Conservation (phyloP, 768 basidiomycete genomes). For the Boletus subparvulus region DNA sequence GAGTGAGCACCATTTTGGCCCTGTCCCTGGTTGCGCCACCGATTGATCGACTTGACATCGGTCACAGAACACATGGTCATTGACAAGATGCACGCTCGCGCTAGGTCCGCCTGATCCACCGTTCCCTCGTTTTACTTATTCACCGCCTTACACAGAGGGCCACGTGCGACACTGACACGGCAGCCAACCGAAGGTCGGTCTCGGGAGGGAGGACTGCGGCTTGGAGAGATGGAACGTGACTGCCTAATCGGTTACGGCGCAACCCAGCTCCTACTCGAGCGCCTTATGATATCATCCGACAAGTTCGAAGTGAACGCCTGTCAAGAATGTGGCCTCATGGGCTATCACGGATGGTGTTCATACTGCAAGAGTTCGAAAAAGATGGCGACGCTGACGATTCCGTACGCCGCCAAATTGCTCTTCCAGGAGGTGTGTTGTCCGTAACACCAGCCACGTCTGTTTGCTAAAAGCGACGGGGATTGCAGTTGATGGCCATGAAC, state of each 20-base stretch:
- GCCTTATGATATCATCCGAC: conserved; percentile 98
- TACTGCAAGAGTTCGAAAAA: conserved; percentile 97
- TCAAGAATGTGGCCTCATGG: conserved; percentile 91
- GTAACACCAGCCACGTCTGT: background rate
- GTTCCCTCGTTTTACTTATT: conserved; percentile 1
- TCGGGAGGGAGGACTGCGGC: conserved; percentile 92
- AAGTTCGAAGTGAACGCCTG: conserved; percentile 98
- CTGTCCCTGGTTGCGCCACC: background rate
- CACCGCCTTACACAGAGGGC: conserved; percentile 60
- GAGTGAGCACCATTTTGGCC: conserved; percentile 53
- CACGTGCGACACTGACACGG: conserved; percentile 92
- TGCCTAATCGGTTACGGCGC: conserved; percentile 99
- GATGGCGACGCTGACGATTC: conserved; percentile 93
- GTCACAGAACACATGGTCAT: conserved; percentile 92
- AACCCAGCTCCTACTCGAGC: conserved; percentile 91
- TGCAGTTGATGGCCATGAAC: conserved; percentile 94
- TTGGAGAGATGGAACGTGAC: conserved; percentile 99
- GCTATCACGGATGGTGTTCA: conserved; percentile 95
- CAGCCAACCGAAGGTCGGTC: conserved; percentile 99
- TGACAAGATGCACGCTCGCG: conserved; percentile 99
- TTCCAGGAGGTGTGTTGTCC: conserved; percentile 74
- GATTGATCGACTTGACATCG: conserved; percentile 16
- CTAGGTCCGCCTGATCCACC: conserved; percentile 54
- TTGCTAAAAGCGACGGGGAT: background rate
- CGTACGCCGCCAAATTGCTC: conserved; percentile 91